Evolutionary conservation across 495 filamentous ascomycete species (phyloP).

Genomic region (Penicillium turbatum): DNA sequence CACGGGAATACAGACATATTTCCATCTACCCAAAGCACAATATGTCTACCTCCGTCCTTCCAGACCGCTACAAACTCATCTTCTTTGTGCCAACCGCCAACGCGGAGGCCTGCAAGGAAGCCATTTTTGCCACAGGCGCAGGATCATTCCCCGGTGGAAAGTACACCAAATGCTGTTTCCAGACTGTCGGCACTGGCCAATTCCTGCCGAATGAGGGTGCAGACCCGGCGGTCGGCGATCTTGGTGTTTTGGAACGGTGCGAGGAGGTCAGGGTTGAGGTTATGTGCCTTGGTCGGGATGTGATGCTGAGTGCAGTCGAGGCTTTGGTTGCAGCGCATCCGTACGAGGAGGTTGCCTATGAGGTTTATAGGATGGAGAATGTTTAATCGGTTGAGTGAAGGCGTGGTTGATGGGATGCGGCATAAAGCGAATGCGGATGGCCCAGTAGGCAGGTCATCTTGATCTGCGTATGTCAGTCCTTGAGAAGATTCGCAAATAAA

Average conservation of each 20-base stretch:
- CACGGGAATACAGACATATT: not conserved
- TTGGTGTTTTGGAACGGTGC: slow-evolving; percentile 41
- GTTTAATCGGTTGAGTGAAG: slow-evolving; percentile 38
- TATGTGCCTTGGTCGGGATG: slow-evolving; percentile 47
- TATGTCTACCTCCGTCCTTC: slow-evolving; percentile 4
- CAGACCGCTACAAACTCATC: slow-evolving; percentile 46
- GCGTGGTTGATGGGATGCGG: not conserved
- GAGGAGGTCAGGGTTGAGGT: slow-evolving; percentile 52
- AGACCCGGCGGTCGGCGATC: slow-evolving; percentile 36
- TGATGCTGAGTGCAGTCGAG: slow-evolving; percentile 43
- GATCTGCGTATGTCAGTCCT: not conserved
- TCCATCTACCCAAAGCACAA: not conserved
- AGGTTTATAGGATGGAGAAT: slow-evolving; percentile 69
- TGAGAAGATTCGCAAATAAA: not conserved
- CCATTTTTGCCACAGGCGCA: slow-evolving; percentile 43
- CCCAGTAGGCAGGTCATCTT: not conserved
- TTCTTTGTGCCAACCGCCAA: slow-evolving; percentile 44
- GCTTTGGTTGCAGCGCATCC: slow-evolving; percentile 61
- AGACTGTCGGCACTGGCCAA: slow-evolving; percentile 37
- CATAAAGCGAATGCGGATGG: not conserved
- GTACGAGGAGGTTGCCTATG: slow-evolving; percentile 73
- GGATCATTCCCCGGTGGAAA: slow-evolving; percentile 43
- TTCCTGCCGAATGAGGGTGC: slow-evolving; percentile 40
- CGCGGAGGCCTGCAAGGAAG: slow-evolving; percentile 42
- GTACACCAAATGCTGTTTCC: slow-evolving; percentile 41